Evolutionary conservation across 176 grass and related monocot genomes (phyloP), one percentile per base, ranked within the genome.

Genomic region (Musa schizocarpa): DNA sequence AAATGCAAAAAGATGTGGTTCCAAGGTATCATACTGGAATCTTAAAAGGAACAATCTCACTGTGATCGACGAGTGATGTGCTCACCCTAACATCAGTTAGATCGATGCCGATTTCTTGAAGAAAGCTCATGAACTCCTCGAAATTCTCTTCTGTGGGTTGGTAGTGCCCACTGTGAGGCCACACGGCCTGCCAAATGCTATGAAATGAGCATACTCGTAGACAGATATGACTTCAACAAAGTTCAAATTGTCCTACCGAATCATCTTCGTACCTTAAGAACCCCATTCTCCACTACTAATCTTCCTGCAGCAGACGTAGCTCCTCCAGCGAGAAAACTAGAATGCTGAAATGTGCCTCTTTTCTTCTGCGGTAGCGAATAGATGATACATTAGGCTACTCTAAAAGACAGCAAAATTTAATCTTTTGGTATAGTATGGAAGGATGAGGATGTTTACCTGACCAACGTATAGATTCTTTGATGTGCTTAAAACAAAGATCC

Each of bases 401-500:
- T 3, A 3, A 29, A 29, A 29, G 2, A 3, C 29, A 29, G 29
- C 29, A 29, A 29, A 29, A 29, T 29, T 29, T 29, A 29, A 29
- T 29, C 29, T 29, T 3, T 29, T 29, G 29, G 25, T 13, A 67
- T 43, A 26, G 23, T 24, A 13, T 27, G 13, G 13, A 13, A 13
- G 8, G 26, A 14, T 34, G 4, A 29, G 23, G 24, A 34, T 24
- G 58, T 19, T 54, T 59, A 90, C 93, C 82, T 58, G 17, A 57
- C 87, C 93, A 50, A 96, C 83, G 79, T 92, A 96, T 54, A 96
- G 66, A 79, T 64, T 71, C 75, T 75, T 92, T 3, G 80, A 90
- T 54, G 93, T 96, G 87, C 93, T 96, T 53, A 96, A 78, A 74
- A 90, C 93, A 3, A 96, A 96, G 61, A 96, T 96, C 89, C 93